Base-by-base conservation (phyloP, 345 rosid species). In the Rhizophora apiculata region DNA sequence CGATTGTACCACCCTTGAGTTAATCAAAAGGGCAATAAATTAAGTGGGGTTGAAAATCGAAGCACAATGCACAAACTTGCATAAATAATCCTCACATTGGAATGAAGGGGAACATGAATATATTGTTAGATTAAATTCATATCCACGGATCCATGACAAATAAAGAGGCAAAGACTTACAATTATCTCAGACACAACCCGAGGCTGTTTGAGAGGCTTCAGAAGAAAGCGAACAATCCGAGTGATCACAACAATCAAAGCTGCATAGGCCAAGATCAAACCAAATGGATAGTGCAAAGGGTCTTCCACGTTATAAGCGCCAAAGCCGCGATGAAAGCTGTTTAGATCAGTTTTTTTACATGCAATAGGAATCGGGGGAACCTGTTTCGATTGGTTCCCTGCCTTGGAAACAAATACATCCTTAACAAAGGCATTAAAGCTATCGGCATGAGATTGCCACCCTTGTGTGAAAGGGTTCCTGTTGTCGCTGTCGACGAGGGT, bases 121-220 rank as follows among this genome's bases (percentile, higher is more conserved):
- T 20, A 16, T 6, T 65, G 6, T 11, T 5, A 8, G 18, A 22
- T 16, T 24, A 6, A 18, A 20, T 30, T 30, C 32, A 51, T 15
- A 20, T 36, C n/a, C 39, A 36, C 22, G 30, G 3, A 20, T 4
- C 24, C 29, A 27, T 30, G 20, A 43, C 19, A 30, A 16, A 9
- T 22, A 26, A 32, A 22, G 18, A 22, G n/a, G 3, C 9, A 49
- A 13, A 59, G 48, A 79, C 91, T 76, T 61, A 87, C 96, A 5
- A 90, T 63, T 52, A 88, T 82, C 70, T 90, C 89, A 29, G 84
- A 73, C 67, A 88, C 82, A 32, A 90, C 49, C 29, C 78, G 79
- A 54, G 94, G 92, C 75, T 87, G 94, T 39, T 75, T 82, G 63
- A 90, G 81, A 46, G 94, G 92, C 61, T 82, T 81, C 69, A 90